A percentile compares a stretch with the other conserved stretches of the same genome.
Evolutionary conservation across 768 basidiomycete species (phyloP).

Genomic region (Termitomyces eurrhizus): DNA sequence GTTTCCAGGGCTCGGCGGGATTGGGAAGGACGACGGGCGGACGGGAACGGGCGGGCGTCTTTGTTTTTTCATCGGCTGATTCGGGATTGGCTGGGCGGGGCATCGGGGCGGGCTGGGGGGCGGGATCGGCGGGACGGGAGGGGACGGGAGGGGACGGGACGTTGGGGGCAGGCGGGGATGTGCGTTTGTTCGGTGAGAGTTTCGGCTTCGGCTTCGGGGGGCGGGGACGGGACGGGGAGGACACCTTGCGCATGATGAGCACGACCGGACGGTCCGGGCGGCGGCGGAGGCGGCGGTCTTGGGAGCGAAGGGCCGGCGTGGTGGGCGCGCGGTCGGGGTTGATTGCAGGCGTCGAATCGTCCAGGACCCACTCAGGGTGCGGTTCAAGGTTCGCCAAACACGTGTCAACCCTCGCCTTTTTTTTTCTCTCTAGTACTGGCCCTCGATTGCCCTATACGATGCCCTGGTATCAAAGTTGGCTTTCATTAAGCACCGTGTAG

Average conservation of each 20-base stretch:
- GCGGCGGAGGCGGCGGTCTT: slow-evolving; percentile 10
- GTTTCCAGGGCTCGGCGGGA: slow-evolving; percentile 28
- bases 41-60: not conserved
- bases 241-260: slow-evolving; percentile 1
- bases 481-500: too few relatives aligned
- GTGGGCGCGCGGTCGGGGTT: not conserved
- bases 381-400: slow-evolving; percentile 1
- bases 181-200: not conserved
- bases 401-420: slow-evolving; percentile 3
- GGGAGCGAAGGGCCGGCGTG: slow-evolving; percentile 12
- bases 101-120: not conserved
- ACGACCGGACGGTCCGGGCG: slow-evolving; percentile 7
- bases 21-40: not conserved
- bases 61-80: not conserved
- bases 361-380: not conserved
- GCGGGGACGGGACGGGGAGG: not conserved
- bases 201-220: slow-evolving; percentile 4
- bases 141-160: not conserved
- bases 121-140: not conserved
- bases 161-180: not conserved
- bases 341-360: not conserved
- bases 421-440: not conserved
- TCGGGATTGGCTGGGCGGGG: not conserved
- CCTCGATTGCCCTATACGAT: too few relatives aligned
- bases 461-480: too few relatives aligned